Conservation (phyloP, 192 early-diverging fungal genomes). For the Pilaira anomala region DNA sequence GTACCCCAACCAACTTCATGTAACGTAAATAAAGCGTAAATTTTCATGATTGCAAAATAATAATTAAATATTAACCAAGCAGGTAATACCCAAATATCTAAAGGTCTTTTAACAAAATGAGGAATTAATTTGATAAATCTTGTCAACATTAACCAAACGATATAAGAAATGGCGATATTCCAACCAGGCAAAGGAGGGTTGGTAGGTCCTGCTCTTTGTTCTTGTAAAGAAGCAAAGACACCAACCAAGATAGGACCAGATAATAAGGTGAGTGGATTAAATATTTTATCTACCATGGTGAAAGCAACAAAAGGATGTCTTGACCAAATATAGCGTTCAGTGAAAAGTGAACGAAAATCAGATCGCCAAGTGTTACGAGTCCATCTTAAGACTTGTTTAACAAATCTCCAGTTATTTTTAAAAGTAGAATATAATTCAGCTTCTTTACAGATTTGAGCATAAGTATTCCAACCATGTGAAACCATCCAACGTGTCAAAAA, state of each 20-base stretch:
- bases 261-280: conserved; percentile 69
- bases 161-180: conserved; percentile 58
- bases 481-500: conserved; percentile 75
- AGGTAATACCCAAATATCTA: conserved; percentile 61
- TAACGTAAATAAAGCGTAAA: conserved; percentile 68
- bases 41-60: conserved; percentile 67
- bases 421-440: conserved; percentile 69
- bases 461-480: conserved; percentile 65
- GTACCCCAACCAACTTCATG: conserved; percentile 74
- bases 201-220: conserved; percentile 25
- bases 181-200: conserved; percentile 49
- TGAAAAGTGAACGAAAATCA: conserved; percentile 62
- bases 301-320: conserved; percentile 71
- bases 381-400: conserved; percentile 70
- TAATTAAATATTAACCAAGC: conserved; percentile 69
- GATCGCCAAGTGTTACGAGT: conserved; percentile 74
- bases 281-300: conserved; percentile 74
- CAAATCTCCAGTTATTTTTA: conserved; percentile 73
- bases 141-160: conserved; percentile 63
- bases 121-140: conserved; percentile 63
- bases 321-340: conserved; percentile 59
- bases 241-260: conserved; percentile 59
- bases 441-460: conserved; percentile 63
- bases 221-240: conserved; percentile 45
- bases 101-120: conserved; percentile 61